A percentile compares a stretch with the other conserved stretches of the same genome.
phyloP scores from a whole-genome alignment of 164 flowering plant species.

The Echeveria elegans region DNA sequence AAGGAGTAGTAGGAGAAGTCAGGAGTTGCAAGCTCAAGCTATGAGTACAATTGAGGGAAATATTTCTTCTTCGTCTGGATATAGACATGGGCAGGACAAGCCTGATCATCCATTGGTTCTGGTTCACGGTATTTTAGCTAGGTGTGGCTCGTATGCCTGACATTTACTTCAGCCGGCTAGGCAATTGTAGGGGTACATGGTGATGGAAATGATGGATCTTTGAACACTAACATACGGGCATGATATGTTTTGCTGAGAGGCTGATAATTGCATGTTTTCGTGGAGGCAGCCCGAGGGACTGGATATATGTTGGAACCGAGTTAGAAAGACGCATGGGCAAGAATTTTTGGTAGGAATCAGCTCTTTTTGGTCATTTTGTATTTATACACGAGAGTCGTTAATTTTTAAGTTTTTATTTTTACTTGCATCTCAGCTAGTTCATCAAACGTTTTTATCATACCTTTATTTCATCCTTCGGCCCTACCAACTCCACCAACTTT shows the following conservation, averaged over 20 bases:
- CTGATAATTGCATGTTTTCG: background rate
- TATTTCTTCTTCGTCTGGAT: conserved; percentile 25
- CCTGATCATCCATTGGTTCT: conserved; percentile 98
- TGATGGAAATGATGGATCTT: background rate
- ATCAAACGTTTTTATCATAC: conserved; percentile 56
- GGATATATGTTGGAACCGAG: conserved; percentile 83
- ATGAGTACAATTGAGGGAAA: conserved; percentile 49
- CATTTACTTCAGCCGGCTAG: background rate
- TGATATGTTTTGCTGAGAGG: too few species aligned
- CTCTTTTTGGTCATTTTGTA: background rate
- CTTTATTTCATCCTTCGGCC: conserved; percentile 53
- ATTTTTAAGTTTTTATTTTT: background rate
- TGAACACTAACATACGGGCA: too few species aligned
- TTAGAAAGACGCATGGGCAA: conserved; percentile 70
- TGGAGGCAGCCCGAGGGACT: conserved; percentile 82
- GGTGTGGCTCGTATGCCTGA: conserved; percentile 29
- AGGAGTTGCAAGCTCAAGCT: conserved; percentile 17
- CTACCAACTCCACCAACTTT: too few species aligned
- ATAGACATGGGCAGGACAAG: conserved; percentile 26
- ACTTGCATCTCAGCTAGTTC: conserved; percentile 63
- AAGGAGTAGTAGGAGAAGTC: background rate
- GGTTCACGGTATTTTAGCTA: conserved; percentile 93
- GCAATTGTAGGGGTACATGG: background rate
- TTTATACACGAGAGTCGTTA: background rate
- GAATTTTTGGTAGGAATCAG: conserved; percentile 41